A percentile compares a stretch with the other conserved stretches of the same genome.
phyloP scores from a whole-genome alignment of 176 grass and related monocot genomes.

The Musa itinerans region DNA sequence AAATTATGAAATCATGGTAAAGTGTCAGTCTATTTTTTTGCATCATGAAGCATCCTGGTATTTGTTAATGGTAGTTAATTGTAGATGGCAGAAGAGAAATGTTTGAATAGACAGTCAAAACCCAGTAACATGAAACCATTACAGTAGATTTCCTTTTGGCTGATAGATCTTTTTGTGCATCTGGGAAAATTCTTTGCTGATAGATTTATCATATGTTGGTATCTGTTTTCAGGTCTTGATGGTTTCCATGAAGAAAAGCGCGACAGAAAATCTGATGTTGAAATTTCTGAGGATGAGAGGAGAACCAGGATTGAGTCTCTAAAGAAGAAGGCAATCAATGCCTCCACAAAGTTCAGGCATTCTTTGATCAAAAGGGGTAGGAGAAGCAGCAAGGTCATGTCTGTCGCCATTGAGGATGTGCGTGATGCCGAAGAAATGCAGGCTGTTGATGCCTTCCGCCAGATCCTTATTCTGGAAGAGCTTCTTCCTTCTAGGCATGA shows the following conservation, averaged over 20 bases:
- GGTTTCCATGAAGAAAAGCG: no score
- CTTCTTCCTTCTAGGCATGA: conserved; percentile 84
- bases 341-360: conserved; percentile 76
- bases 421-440: conserved; percentile 80
- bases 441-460: conserved; percentile 88
- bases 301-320: conserved; percentile 43
- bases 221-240: conserved; percentile 29
- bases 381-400: conserved; percentile 98
- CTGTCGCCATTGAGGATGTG: conserved; percentile 81
- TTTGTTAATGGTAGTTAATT: background rate
- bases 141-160: background rate
- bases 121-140: background rate
- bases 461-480: conserved; percentile 90
- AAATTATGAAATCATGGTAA: background rate
- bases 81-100: background rate
- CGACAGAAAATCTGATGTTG: background rate
- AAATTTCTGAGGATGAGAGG: conserved; percentile 28
- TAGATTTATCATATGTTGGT: background rate
- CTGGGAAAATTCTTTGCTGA: background rate
- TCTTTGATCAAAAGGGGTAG: conserved; percentile 54
- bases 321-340: conserved; percentile 63
- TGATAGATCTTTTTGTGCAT: background rate
- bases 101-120: background rate
- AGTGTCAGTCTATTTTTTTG: background rate
- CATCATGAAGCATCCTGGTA: background rate